Base-by-base conservation (phyloP, 2,329 filamentous ascomycete genomes). In the Dryadomyces quercus-mongolicae region DNA sequence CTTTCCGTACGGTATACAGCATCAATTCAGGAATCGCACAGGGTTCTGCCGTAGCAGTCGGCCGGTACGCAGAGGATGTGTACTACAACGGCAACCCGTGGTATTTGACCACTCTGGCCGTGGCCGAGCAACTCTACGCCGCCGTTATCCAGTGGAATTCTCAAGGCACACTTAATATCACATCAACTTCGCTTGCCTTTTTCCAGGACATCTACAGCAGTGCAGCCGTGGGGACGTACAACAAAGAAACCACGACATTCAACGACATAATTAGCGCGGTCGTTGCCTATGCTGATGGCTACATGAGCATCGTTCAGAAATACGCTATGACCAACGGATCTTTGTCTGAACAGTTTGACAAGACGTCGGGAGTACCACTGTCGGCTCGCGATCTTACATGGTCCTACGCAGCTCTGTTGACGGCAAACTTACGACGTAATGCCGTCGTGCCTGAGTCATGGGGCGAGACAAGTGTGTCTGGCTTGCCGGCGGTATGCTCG, bases 1-100 rank as follows among this genome's bases (percentile, higher is more conserved):
- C 85, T 0, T 92, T 93, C 75, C 81, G 88, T 20, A 71, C 85
- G 55, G 45, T 60, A 43, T 91, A 91, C 66, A 63, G 67, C 13
- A 74, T 92, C 68, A 93, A 93, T 70, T 72, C 70, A 5, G 84
- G 81, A 5, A 80, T 84, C 51, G 61, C 77, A 2, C 67, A 75
- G 38, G 82, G 84, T 20, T 67, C 68, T n/a, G 84, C 84, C 8
- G 73, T 81, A 10, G 76, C 80, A 6, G 71, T 85, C 7, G 85
- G 85, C 47, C 73, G 85, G 56, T 88, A 89, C 64, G 68, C 81
- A 0, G 84, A 88, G 65, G 87, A 94, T 61, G 68, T 74, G 4
- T 93, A 92, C 68, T 85, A 84, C 66, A 80, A 80, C 57, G 87
- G 86, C 1, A 90, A 93, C 66, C 88, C 88, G 1, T 93, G 88